Evolutionary conservation across 768 basidiomycete genomes (phyloP), one percentile per base, ranked within the genome.

Genomic region (Cystoderma amianthinum): DNA sequence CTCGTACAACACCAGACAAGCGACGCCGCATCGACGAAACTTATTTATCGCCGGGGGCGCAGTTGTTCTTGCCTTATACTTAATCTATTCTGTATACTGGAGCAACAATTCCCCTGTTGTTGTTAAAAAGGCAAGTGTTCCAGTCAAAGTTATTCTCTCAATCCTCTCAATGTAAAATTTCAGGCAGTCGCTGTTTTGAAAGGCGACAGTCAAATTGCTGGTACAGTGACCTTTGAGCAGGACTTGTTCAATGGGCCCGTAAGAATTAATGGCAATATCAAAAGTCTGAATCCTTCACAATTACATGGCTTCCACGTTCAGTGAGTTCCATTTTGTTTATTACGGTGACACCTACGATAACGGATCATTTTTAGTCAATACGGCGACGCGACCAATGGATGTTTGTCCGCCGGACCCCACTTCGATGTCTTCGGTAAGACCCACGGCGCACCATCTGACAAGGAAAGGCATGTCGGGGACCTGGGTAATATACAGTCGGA

Each of bases 261-360:
- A 37, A 74, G 63, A 11, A 61, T 91, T 30, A 72, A 72, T 7
- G 85, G 85, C 19, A 67, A 74, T 39, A 64, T 92, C 47, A 67
- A 62, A 43, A 74, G 73, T 45, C 69, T 91, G 34, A 71, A 76
- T 47, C 65, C 78, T 3, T 68, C 68, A 37, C 67, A 80, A 3
- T 55, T 67, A 44, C 74, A 80, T 24, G 89, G 89, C 4, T 86
- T 90, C 65, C 89, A 91, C 61, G 64, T 92, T 43, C 88, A 92
- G 85, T n/a, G n/a, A n/a, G n/a, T n/a, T n/a, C n/a, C n/a, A n/a
- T n/a, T n/a, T n/a, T n/a, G n/a, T n/a, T n/a, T n/a, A n/a, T n/a
- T 86, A 48, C 43, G 81, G 65, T 15, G 18, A 15, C 16, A 18
- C 38, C 12, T 28, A 28, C n/a, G n/a, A 28, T 5, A 22, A 20